These are phyloP conservation scores for Boletus bicolor DNA, from an alignment of 768 basidiomycete genomes.

Conservation along the genomic window DNA sequence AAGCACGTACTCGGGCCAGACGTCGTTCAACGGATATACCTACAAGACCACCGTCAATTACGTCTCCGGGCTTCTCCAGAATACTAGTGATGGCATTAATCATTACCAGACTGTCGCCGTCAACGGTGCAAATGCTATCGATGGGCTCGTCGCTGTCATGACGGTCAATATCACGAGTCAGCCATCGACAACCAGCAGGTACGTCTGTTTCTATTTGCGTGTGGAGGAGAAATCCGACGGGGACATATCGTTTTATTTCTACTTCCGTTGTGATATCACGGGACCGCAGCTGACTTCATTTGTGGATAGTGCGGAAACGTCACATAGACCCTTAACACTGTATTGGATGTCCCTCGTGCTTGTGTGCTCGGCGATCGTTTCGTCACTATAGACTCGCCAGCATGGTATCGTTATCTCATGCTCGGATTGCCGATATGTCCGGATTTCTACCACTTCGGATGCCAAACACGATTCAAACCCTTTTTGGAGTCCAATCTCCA, in stretches of 20 bases:
- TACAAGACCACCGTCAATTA: slow-evolving; percentile 72
- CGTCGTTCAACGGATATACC: slow-evolving; percentile 62
- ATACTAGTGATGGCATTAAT: slow-evolving; percentile 68
- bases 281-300: neutral
- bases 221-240: neutral
- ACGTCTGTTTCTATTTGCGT: neutral
- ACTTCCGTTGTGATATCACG: neutral
- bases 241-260: neutral
- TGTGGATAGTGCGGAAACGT: slow-evolving; percentile 15
- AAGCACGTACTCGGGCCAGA: slow-evolving; percentile 60
- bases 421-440: neutral
- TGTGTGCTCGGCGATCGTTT: slow-evolving; percentile 7
- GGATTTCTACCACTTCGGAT: neutral
- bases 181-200: slow-evolving; percentile 31
- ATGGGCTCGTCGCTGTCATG: slow-evolving; percentile 81
- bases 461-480: neutral
- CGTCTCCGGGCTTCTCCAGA: slow-evolving; percentile 64
- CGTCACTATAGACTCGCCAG: slow-evolving; percentile 9
- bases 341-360: slow-evolving; percentile 18
- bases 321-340: slow-evolving; percentile 3
- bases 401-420: neutral
- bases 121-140: slow-evolving; percentile 58
- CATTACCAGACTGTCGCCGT: slow-evolving; percentile 55
- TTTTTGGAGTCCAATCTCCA: neutral
- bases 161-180: slow-evolving; percentile 58